Base-by-base conservation (phyloP, 208 protist genomes). In the Blastocrithidia nonstop region DNA sequence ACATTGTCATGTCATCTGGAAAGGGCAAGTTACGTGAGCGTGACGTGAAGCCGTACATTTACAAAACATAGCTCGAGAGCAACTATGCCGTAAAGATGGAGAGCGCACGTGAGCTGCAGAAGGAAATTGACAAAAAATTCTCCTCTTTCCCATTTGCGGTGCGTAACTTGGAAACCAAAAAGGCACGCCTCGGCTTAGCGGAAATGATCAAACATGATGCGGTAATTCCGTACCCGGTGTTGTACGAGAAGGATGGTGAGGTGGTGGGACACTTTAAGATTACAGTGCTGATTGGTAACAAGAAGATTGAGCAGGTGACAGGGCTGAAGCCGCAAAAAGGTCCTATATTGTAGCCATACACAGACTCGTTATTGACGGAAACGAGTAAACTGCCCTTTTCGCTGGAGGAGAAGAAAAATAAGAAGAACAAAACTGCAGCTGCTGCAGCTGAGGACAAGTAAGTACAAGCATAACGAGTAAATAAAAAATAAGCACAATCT, bases 61-160 rank as follows among this genome's bases (percentile, higher is more conserved):
- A 89, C 84, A 98, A 98, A 79, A 79, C 95, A 36, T 60, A 85
- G 1, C 63, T 97, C 6, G 93, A 98, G 49, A 70, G 80, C 22
- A 85, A 82, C 35, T 98, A 98, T 79, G 59, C 72, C 11, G 79
- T 98, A 19, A 98, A 98, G 88, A 85, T 98, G 83, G 94, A 98
- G 68, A 87, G 94, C 42, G 90, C 96, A 8, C 85, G 90, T 50
- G 81, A 94, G 48, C 62, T 98, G 40, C 79, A 96, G 48, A 84
- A 79, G 45, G 91, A 98, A 53, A 93, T 98, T 53, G 93, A 97
- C 60, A 45, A 65, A 24, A 88, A 89, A 53, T 98, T 88, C 70
- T 54, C 68, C 20, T 95, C 88, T 17, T 94, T 98, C 56, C 96
- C 96, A 38, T 99, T 99, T 58, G 85, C 88, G 21, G 57, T 96